Conservation (phyloP, 257 asterid species). For the Nicotiana sylvestris region DNA sequence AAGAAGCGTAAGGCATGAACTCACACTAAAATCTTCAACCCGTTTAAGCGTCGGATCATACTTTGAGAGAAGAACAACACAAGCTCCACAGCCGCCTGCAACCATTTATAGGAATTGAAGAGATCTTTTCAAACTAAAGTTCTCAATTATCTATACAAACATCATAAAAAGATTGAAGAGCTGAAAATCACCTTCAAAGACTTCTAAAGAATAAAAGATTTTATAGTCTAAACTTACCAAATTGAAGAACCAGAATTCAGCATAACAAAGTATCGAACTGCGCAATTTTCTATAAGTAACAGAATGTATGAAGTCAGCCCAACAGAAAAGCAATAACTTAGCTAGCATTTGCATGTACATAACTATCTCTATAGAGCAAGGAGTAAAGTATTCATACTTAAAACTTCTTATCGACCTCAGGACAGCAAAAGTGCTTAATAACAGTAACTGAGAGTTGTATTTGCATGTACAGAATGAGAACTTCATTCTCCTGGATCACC, state of each 20-base stretch:
- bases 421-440: no score
- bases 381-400: neutral
- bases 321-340: neutral
- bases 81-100: slow-evolving; percentile 86
- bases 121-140: neutral
- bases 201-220: neutral
- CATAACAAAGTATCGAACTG: neutral
- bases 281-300: neutral
- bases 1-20: slow-evolving; percentile 75
- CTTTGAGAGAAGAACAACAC: slow-evolving; percentile 67
- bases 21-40: slow-evolving; percentile 40
- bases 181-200: neutral
- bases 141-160: neutral
- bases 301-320: neutral
- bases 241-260: no score
- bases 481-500: no score
- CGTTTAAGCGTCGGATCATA: slow-evolving; percentile 33
- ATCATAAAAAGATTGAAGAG: neutral
- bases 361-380: neutral
- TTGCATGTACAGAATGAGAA: no score
- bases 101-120: neutral
- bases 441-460: no score
- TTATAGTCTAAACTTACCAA: neutral
- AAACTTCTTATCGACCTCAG: neutral
- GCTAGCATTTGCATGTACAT: neutral